Conservation (phyloP, 306 rosid genomes). For the Vachellia collinsii region DNA sequence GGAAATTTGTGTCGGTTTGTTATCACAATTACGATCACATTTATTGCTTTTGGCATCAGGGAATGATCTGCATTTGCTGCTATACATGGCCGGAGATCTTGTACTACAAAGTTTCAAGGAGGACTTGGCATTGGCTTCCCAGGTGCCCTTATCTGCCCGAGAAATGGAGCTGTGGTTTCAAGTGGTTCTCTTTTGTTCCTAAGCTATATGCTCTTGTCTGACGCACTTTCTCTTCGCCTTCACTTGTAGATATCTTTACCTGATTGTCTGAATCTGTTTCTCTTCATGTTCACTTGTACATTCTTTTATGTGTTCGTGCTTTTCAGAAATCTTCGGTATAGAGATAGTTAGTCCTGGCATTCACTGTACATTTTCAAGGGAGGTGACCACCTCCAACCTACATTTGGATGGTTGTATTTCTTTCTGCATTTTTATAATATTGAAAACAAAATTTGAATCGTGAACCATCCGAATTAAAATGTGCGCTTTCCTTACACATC, state of each 20-base stretch:
- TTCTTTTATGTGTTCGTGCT: neutral
- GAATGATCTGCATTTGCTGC: constrained; percentile 88
- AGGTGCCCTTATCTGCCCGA: constrained; percentile 75
- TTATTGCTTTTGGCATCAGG: constrained; percentile 91
- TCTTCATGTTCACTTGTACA: neutral
- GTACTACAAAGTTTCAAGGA: constrained; percentile 66
- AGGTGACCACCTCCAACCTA: neutral
- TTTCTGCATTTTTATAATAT: too few species aligned
- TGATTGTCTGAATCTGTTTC: constrained; percentile 23
- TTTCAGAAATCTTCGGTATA: neutral
- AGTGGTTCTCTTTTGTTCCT: constrained; percentile 90
- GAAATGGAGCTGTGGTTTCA: constrained; percentile 84
- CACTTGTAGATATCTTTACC: neutral
- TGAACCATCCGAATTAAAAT: neutral
- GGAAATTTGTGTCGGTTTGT: constrained; percentile 78
- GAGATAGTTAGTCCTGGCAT: neutral
- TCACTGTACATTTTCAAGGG: neutral
- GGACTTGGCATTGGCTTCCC: constrained; percentile 96
- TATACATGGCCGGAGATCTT: constrained; percentile 92
- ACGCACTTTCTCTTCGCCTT: neutral
- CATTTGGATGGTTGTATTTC: neutral
- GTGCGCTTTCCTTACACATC: neutral
- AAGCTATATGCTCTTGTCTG: constrained; percentile 54
- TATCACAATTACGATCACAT: constrained; percentile 90
- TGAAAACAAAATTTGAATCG: neutral